Percentiles rank a stretch among this genome's conserved stretches.
Conservation (phyloP, 2,329 filamentous ascomycete genomes). For the Didymosphaeria variabile region DNA sequence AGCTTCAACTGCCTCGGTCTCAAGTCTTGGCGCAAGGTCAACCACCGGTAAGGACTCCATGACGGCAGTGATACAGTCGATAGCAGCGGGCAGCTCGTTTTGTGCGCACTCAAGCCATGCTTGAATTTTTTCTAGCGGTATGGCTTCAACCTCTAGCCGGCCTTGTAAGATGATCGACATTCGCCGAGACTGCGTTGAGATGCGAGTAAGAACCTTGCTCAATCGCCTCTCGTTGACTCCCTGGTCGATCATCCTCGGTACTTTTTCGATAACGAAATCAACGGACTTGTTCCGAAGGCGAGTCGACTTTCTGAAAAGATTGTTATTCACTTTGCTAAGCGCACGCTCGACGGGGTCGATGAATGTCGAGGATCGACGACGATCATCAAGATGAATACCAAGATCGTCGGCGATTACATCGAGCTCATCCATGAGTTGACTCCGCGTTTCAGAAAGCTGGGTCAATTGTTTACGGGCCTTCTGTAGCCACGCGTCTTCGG, state of each 20-base stretch:
- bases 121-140: slow-evolving; percentile 25
- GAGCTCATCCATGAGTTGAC: slow-evolving; percentile 35
- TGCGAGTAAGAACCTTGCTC: slow-evolving; percentile 23
- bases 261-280: slow-evolving; percentile 26
- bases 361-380: slow-evolving; percentile 7
- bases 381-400: slow-evolving; percentile 31
- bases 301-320: slow-evolving; percentile 19
- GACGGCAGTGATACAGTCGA: slow-evolving; percentile 26
- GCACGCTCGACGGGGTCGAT: slow-evolving; percentile 22
- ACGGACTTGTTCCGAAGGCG: slow-evolving; percentile 30
- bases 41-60: slow-evolving; percentile 18
- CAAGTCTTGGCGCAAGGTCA: slow-evolving; percentile 3
- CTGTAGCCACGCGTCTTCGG: slow-evolving; percentile 31
- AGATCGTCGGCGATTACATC: slow-evolving; percentile 42
- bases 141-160: slow-evolving; percentile 21
- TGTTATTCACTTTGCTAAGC: slow-evolving; percentile 22
- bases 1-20: not conserved
- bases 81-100: slow-evolving; percentile 26
- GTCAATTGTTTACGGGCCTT: slow-evolving; percentile 31
- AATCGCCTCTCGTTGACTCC: slow-evolving; percentile 24
- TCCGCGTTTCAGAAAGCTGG: slow-evolving; percentile 31
- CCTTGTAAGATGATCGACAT: slow-evolving; percentile 22
- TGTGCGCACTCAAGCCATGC: slow-evolving; percentile 31
- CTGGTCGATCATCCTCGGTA: slow-evolving; percentile 25
- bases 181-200: slow-evolving; percentile 24